These are phyloP conservation scores for Ramaria sp. DNA, from an alignment of 768 basidiomycete species.

Conservation along the genomic window DNA sequence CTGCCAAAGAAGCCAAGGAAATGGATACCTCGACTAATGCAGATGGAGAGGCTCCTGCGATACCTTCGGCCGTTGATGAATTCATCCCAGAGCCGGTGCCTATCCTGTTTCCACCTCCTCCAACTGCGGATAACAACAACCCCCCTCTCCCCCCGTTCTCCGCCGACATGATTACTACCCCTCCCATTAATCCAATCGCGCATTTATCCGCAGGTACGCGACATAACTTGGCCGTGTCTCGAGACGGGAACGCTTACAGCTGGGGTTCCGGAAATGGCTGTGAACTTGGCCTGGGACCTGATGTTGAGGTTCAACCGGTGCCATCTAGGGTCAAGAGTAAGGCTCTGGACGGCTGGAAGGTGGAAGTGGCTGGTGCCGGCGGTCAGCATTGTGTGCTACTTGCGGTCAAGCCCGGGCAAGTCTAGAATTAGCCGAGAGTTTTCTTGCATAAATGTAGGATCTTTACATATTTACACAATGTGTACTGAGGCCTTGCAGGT, in stretches of 20 bases:
- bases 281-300: conserved; percentile 11
- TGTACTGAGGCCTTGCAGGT: not conserved
- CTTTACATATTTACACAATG: not conserved
- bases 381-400: conserved; percentile 14
- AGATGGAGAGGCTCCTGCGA: not conserved
- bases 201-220: conserved; percentile 11
- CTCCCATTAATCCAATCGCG: conserved; percentile 9
- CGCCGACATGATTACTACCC: not conserved
- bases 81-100: conserved; percentile 22
- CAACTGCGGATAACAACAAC: conserved; percentile 2
- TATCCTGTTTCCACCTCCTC: conserved; percentile 11
- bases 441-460: not conserved
- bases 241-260: conserved; percentile 8
- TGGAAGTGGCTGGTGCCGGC: conserved; percentile 10
- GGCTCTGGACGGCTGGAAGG: conserved; percentile 10
- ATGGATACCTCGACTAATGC: not conserved
- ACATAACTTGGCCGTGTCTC: conserved; percentile 13
- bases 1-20: not conserved
- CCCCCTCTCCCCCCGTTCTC: conserved; percentile 5
- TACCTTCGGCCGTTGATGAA: conserved; percentile 22
- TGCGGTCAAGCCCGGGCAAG: not conserved
- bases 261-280: conserved; percentile 11
- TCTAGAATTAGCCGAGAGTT: not conserved
- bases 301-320: conserved; percentile 4
- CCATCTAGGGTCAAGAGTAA: conserved; percentile 8